Percentiles rank a stretch among this genome's conserved stretches.
These are phyloP conservation scores for Aphelidium insulamus DNA, from an alignment of 371 early-diverging fungal genomes.

Conservation along the genomic window DNA sequence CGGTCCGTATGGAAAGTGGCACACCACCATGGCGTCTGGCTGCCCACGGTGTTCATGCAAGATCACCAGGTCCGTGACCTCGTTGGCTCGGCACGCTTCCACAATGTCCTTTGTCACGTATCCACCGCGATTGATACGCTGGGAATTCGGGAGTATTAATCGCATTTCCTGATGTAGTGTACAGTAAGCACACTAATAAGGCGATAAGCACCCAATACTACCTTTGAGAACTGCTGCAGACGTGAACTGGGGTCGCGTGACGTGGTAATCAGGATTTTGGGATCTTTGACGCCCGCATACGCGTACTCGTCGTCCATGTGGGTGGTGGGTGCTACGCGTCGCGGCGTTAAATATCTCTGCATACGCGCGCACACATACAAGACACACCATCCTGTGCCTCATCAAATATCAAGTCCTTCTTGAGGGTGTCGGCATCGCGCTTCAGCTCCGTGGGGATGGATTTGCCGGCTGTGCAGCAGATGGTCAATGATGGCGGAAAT, in stretches of 20 bases:
- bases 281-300: conserved; percentile 71
- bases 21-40: conserved; percentile 91
- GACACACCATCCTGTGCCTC: conserved; percentile 53
- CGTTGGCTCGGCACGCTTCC: conserved; percentile 79
- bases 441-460: conserved; percentile 58
- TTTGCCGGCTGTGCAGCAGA: conserved; percentile 39
- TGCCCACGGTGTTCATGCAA: conserved; percentile 94
- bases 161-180: conserved; percentile 54
- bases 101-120: conserved; percentile 89
- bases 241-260: conserved; percentile 88
- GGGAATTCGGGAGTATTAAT: conserved; percentile 87
- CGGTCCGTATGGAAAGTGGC: conserved; percentile 96
- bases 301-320: conserved; percentile 95
- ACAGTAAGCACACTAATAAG: background rate
- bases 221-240: conserved; percentile 86
- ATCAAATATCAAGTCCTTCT: conserved; percentile 61
- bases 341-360: background rate
- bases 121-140: conserved; percentile 92
- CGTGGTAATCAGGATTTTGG: conserved; percentile 93
- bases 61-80: conserved; percentile 89
- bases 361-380: background rate
- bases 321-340: conserved; percentile 26
- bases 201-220: conserved; percentile 2
- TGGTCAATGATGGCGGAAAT: background rate
- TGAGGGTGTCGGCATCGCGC: conserved; percentile 44